These are phyloP conservation scores for Arxiozyma heterogenica DNA, from an alignment of 1,139 yeast genomes.

Conservation along the genomic window DNA sequence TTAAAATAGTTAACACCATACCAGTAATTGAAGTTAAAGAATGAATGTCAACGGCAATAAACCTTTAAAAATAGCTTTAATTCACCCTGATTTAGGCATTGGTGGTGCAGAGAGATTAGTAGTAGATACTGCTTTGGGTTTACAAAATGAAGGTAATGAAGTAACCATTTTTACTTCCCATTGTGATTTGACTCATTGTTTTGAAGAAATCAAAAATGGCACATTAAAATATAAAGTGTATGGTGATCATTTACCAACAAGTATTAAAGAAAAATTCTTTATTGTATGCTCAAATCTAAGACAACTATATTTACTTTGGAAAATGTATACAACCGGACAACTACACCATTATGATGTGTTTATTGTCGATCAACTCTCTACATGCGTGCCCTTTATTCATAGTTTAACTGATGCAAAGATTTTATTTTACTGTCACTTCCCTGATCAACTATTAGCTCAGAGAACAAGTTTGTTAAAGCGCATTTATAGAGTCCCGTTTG, in stretches of 20 bases:
- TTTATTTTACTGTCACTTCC: slow-evolving; percentile 90
- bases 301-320: slow-evolving; percentile 58
- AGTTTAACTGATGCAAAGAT: slow-evolving; percentile 37
- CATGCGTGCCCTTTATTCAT: slow-evolving; percentile 70
- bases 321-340: slow-evolving; percentile 43
- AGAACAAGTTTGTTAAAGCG: slow-evolving; percentile 48
- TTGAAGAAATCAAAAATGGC: slow-evolving; percentile 69
- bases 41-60: background rate
- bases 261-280: slow-evolving; percentile 54
- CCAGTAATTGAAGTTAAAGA: background rate
- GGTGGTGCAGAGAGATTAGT: slow-evolving; percentile 96
- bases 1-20: no score
- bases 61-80: slow-evolving; percentile 57
- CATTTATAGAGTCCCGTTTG: slow-evolving; percentile 74
- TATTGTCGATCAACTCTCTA: slow-evolving; percentile 80
- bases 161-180: slow-evolving; percentile 78
- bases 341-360: slow-evolving; percentile 54
- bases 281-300: slow-evolving; percentile 78
- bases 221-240: slow-evolving; percentile 54
- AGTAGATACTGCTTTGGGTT: slow-evolving; percentile 88
- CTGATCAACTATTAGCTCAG: slow-evolving; percentile 71
- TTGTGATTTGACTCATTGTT: slow-evolving; percentile 77
- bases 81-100: slow-evolving; percentile 94
- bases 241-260: slow-evolving; percentile 78
- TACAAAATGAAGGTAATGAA: slow-evolving; percentile 59